Base-by-base conservation (phyloP, 139 green algal genomes). In the Limnomonas spitsbergensis region DNA sequence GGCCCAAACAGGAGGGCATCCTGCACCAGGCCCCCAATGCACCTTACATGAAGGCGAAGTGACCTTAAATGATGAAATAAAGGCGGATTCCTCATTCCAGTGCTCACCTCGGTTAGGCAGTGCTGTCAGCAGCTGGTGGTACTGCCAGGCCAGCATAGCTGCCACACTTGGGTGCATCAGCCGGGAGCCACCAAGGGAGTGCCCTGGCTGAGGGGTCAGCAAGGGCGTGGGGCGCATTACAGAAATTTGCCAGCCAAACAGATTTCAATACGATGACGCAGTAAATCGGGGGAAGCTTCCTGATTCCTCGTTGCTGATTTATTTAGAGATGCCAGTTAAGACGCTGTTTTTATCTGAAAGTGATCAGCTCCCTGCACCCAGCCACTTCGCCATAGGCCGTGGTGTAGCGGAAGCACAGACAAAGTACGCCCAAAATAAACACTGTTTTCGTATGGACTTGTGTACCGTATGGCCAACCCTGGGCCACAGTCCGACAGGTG, bases 111-210 rank as follows among this genome's bases (percentile, higher is more conserved):
- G 79, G 26, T 87, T 88, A 0, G 91, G 91, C 80, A 96, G 54
- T 37, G 81, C 88, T 4, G 81, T 88, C 52, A 96, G 85, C 81
- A 96, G 84, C 84, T 96, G 92, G 36, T 81, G 79, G 53, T 89
- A 91, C 1, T 88, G 88, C 92, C 92, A 96, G 26, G 79, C 76
- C 32, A 90, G 67, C 81, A 90, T 38, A 26, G 92, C 88, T 6
- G 34, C 81, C 2, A 90, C 32, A 38, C 68, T 88, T 35, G 84
- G 73, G 75, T 95, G 92, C 29, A 91, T 79, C 2, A 71, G 54
- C 2, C 14, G 24, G 3, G n/a, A n/a, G n/a, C n/a, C n/a, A n/a
- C n/a, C n/a, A n/a, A n/a, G n/a, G n/a, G n/a, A n/a, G n/a, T n/a
- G n/a, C n/a, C n/a, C n/a, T n/a, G 37, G 40, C 53, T 74, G 54